These are phyloP conservation scores for Schizopora paradoxa DNA, from an alignment of 1,284 basidiomycete species.

Conservation along the genomic window DNA sequence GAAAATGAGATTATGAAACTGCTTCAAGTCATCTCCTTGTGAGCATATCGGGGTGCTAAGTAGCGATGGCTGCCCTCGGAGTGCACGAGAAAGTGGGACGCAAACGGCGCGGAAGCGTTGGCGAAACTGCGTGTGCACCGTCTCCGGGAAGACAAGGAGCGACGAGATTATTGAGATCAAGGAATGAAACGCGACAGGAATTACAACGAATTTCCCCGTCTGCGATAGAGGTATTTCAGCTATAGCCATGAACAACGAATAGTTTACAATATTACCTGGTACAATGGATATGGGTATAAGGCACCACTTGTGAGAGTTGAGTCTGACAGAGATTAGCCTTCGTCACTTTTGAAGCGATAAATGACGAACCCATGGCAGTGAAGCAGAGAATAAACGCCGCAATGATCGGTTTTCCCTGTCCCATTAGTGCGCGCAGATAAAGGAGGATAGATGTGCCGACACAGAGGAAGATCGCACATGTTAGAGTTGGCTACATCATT, in stretches of 20 bases:
- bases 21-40: slow-evolving; percentile 14
- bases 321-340: slow-evolving; percentile 4
- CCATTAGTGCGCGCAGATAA: slow-evolving; percentile 27
- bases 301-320: slow-evolving; percentile 24
- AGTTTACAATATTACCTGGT: slow-evolving; percentile 10
- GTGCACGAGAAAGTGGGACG: slow-evolving; percentile 21
- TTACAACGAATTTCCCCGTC: slow-evolving; percentile 23
- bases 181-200: slow-evolving; percentile 28
- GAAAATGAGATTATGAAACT: slow-evolving; percentile 10
- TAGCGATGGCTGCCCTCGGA: slow-evolving; percentile 22
- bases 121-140: slow-evolving; percentile 28
- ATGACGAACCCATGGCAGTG: slow-evolving; percentile 14
- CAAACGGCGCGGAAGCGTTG: slow-evolving; percentile 25
- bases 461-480: slow-evolving; percentile 27
- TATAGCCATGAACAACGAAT: background rate
- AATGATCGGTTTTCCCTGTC: slow-evolving; percentile 26
- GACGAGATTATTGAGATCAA: slow-evolving; percentile 25
- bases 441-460: slow-evolving; percentile 25
- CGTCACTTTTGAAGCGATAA: background rate
- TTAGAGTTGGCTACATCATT: slow-evolving; percentile 19
- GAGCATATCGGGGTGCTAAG: slow-evolving; percentile 24
- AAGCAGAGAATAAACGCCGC: slow-evolving; percentile 25
- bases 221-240: background rate
- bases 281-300: slow-evolving; percentile 27
- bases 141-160: slow-evolving; percentile 29